Conservation (phyloP, 2,329 filamentous ascomycete species). For the Phaeosphaeriaceae sp. region DNA sequence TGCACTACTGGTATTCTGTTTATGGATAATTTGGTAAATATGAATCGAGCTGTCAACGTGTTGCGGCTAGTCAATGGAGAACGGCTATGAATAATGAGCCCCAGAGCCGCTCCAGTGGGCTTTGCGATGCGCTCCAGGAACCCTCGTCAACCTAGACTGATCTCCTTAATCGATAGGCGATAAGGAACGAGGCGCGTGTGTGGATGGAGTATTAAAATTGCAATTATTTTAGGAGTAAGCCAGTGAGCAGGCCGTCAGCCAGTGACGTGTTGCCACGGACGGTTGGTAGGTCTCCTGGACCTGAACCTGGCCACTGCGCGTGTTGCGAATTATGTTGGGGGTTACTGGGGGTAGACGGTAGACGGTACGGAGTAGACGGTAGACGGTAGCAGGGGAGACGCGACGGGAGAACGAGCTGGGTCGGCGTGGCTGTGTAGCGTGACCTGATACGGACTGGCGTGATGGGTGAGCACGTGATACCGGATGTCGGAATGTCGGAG, state of each 20-base stretch:
- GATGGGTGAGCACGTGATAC: constrained; percentile 17
- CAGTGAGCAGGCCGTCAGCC: constrained; percentile 25
- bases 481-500: constrained; percentile 2
- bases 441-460: constrained; percentile 3
- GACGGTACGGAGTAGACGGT: too few species aligned
- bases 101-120: constrained; percentile 19
- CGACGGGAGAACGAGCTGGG: constrained; percentile 12
- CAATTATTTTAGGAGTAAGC: constrained; percentile 29
- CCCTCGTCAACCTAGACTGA: constrained; percentile 23
- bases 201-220: constrained; percentile 33
- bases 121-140: constrained; percentile 27
- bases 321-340: too few species aligned
- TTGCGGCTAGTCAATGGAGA: constrained; percentile 21
- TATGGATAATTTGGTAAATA: constrained; percentile 14
- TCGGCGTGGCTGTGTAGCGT: constrained; percentile 9
- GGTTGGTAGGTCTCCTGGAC: constrained; percentile 19
- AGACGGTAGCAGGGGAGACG: constrained; percentile 29
- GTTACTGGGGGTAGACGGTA: too few species aligned
- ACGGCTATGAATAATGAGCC: constrained; percentile 12
- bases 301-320: constrained; percentile 23
- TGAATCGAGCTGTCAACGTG: constrained; percentile 2
- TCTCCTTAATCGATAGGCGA: constrained; percentile 31
- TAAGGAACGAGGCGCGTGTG: constrained; percentile 34
- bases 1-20: constrained; percentile 13
- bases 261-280: constrained; percentile 41